Evolutionary conservation across 2,329 filamentous ascomycete genomes (phyloP), one percentile per base, ranked within the genome.

Genomic region (Fusarium napiforme): DNA sequence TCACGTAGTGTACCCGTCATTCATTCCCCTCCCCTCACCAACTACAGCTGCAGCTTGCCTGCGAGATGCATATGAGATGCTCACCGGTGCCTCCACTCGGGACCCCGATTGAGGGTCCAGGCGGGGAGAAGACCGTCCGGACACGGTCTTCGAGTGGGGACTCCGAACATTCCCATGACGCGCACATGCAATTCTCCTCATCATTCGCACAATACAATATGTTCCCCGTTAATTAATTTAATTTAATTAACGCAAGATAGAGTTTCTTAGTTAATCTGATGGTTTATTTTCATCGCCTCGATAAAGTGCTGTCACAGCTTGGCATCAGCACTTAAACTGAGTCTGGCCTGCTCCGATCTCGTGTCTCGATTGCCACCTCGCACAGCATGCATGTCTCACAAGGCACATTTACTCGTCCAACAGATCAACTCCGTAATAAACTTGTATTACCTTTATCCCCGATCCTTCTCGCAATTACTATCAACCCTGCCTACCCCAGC

Each of bases 1-100:
- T 74, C 71, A 61, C 50, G 40, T 61, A 74, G 72, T 75, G 55
- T 75, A 59, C 64, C 72, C 72, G 72, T 75, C 72, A 75, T 75
- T 57, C 69, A 73, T 73, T 52, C 69, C 64, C 59, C 64, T 49
- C 57, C 50, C 40, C 26, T 47, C 45, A 21, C 26, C 45, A 47
- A 14, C 19, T 47, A 19, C 55, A 55, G 39, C 58, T 68, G 64
- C 47, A 68, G 30, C 36, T 68, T 28, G 56, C 36, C 34, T 68
- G 59, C 26, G 43, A 43, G 60, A 36, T 64, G 67, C 65, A 61
- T 47, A 60, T 39, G 42, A 68, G 37, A 59, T 52, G 26, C 45
- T 69, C 53, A 45, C 26, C 55, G 39, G 37, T 46, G 52, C 37
- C 56, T 53, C 67, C 71, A 61, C 73, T 63, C 59, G 43, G 58